phyloP scores from a whole-genome alignment of 192 early-diverging fungal species.

The Rhizoclosmatium globosum region DNA sequence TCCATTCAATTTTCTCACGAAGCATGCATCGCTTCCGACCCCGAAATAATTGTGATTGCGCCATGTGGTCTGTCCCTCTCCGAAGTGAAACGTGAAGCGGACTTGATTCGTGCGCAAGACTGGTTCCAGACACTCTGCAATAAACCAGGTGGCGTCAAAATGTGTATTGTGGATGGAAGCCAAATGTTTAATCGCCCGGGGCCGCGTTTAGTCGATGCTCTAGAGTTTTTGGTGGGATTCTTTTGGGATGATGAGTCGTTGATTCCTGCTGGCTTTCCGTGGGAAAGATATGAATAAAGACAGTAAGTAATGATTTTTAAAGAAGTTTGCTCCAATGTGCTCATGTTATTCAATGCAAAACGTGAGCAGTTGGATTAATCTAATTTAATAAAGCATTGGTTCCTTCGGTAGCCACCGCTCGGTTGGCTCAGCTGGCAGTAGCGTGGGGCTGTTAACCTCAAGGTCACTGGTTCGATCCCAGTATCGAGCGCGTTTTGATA shows the following conservation, averaged over 20 bases:
- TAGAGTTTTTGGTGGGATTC: constrained; percentile 62
- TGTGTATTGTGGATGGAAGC: constrained; percentile 62
- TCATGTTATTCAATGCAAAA: no score
- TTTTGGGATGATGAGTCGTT: constrained; percentile 46
- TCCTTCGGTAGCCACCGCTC: no score
- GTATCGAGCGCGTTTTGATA: no score
- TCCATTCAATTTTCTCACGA: constrained; percentile 39
- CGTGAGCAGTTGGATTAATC: no score
- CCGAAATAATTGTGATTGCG: constrained; percentile 55
- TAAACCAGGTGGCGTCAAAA: constrained; percentile 26
- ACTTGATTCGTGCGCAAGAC: constrained; percentile 21
- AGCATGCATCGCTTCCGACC: constrained; percentile 39
- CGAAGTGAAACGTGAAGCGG: constrained; percentile 44
- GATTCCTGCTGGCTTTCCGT: constrained; percentile 55
- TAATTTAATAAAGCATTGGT: no score
- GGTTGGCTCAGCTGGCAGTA: no score
- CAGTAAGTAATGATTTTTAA: no score
- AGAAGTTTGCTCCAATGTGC: no score
- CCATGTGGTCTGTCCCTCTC: constrained; percentile 59
- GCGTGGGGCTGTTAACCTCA: no score
- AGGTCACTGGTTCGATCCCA: no score
- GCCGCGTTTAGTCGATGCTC: constrained; percentile 59
- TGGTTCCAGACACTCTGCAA: constrained; percentile 45
- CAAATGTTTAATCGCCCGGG: constrained; percentile 68
- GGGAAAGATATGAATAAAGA: constrained; percentile 3